Evolutionary conservation across 2,329 filamentous ascomycete species (phyloP), one percentile per base, ranked within the genome.

Genomic region (Neobulgaria alba): DNA sequence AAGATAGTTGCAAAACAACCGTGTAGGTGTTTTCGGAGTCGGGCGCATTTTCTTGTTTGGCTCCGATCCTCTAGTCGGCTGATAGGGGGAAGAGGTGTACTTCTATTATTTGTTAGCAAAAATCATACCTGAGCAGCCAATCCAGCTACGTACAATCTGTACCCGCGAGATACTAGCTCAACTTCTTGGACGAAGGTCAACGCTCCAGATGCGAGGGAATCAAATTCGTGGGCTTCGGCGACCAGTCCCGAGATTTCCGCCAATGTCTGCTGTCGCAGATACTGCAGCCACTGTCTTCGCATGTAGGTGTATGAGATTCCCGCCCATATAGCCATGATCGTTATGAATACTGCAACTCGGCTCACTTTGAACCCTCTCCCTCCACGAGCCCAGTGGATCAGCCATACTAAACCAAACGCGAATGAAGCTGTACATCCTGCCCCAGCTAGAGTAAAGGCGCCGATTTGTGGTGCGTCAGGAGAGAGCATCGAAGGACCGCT

Each of bases 121-220:
- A 14, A 32, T 15, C 5, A 26, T n/a, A n/a, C 17, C 10, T 20
- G 2, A 29, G 12, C 5, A 33, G 15, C 26, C 14, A 10, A 3
- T 23, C 12, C 32, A 14, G 16, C 2, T 21, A 66, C 79, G 61
- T 63, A 87, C 79, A 95, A 71, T 64, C 85, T 75, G 62, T 94
- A 95, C 16, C 89, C 89, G 52, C 89, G 78, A 20, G 89, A 93
- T 18, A 95, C 88, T 21, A 95, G 72, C 65, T 95, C 89, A n/a
- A 95, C 88, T 63, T 95, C 89, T 61, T 95, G 89, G 47, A 95
- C 82, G 45, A 95, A 73, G 29, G 83, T 79, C 41, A 95, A 69
- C 2, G 85, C 83, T 21, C 85, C 82, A 29, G 80, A 79, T 30
- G 77, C 79, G 16, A 82, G 81, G 30, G 80, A 77, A 62, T 95